A percentile compares a stretch with the other conserved stretches of the same genome.
Conservation (phyloP, 148 eudicot species). For the Drosera capensis region DNA sequence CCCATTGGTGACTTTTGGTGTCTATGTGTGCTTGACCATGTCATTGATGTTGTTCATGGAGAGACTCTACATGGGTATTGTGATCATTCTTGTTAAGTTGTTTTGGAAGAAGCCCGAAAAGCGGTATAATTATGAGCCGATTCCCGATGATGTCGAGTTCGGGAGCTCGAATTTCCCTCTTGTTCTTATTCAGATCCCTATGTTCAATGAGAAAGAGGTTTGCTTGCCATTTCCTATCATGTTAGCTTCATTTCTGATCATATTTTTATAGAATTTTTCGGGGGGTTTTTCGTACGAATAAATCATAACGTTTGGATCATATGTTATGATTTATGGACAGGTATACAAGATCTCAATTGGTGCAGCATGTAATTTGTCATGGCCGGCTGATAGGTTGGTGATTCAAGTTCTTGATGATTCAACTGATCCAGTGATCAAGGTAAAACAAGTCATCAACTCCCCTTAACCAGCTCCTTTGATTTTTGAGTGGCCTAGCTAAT, state of each 20-base stretch:
- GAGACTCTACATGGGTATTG: conserved; percentile 79
- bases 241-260: too few species aligned
- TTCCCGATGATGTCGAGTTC: conserved; percentile 19
- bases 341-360: conserved; percentile 93
- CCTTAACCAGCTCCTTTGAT: background rate
- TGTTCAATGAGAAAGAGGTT: conserved; percentile 13
- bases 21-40: conserved; percentile 41
- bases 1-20: conserved; percentile 36
- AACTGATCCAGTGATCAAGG: conserved; percentile 70
- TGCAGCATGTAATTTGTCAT: conserved; percentile 86
- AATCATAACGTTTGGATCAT: conserved; percentile 5
- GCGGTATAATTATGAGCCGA: conserved; percentile 49
- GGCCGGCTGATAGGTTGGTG: conserved; percentile 78
- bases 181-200: conserved; percentile 13
- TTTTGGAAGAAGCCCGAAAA: conserved; percentile 71
- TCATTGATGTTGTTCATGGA: conserved; percentile 67
- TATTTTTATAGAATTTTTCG: background rate
- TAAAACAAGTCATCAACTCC: conserved; percentile 6
- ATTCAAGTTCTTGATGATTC: conserved; percentile 95
- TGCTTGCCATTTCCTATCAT: background rate
- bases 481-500: too few species aligned
- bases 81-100: conserved; percentile 52
- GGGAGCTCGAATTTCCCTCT: conserved; percentile 7
- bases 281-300: background rate
- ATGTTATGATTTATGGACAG: too few species aligned